Evolutionary conservation across 495 filamentous ascomycete species (phyloP).

Genomic region (Hypoxylon crocopeplum): DNA sequence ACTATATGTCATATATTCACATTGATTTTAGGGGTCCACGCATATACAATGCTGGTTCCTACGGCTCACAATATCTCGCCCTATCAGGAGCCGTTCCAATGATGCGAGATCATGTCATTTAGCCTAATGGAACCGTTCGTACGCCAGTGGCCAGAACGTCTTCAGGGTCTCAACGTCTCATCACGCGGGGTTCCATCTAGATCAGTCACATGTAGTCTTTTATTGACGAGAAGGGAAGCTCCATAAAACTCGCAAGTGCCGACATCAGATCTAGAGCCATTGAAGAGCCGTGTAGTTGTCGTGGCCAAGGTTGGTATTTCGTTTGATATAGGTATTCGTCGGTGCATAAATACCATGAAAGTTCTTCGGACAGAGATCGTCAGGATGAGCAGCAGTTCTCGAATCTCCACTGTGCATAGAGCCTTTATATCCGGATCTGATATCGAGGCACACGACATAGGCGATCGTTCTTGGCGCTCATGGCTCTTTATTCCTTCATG

Average conservation of each 20-base stretch:
- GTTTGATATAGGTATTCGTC: not conserved
- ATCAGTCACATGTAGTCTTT: constrained; percentile 10
- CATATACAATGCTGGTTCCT: not conserved
- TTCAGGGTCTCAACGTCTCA: not conserved
- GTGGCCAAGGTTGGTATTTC: not conserved
- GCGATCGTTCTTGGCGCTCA: constrained; percentile 3
- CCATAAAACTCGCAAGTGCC: constrained; percentile 21
- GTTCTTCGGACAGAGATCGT: not conserved
- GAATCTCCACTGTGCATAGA: not conserved
- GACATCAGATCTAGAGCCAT: constrained; percentile 1
- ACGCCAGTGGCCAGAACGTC: constrained; percentile 3
- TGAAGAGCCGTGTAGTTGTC: not conserved
- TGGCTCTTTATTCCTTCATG: constrained; percentile 3
- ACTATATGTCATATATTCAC: constrained; percentile 13
- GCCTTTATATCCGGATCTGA: not conserved
- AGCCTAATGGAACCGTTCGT: constrained; percentile 18
- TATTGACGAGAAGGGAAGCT: constrained; percentile 6
- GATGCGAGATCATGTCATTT: constrained; percentile 28
- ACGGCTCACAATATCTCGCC: not conserved
- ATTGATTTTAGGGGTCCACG: not conserved
- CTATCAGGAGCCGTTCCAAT: constrained; percentile 23
- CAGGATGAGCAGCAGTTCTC: not conserved
- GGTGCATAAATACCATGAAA: constrained; percentile 9
- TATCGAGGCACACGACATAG: not conserved
- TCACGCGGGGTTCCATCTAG: constrained; percentile 24